Conservation (phyloP, 495 filamentous ascomycete species). For the Daldinia concentrica region DNA sequence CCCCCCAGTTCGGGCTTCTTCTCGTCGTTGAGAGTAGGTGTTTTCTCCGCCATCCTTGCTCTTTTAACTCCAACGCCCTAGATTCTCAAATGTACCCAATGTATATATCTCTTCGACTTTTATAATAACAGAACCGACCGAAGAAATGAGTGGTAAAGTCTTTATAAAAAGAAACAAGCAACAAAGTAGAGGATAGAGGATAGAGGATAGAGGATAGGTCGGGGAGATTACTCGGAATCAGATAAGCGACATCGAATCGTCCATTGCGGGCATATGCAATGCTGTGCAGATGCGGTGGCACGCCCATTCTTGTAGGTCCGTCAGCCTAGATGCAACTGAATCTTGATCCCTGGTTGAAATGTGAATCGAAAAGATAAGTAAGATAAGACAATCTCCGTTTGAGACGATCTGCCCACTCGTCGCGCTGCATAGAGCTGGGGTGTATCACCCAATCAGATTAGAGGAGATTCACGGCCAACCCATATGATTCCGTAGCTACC, state of each 20-base stretch:
- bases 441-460: conserved; percentile 19
- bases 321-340: conserved; percentile 9
- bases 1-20: conserved; percentile 39
- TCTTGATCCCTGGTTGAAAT: conserved; percentile 25
- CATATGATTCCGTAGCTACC: neutral
- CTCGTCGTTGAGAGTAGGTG: conserved; percentile 47
- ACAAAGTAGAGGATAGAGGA: too few relatives aligned
- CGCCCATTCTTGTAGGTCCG: conserved; percentile 26
- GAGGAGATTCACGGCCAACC: neutral
- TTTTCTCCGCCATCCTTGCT: conserved; percentile 38
- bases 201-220: neutral
- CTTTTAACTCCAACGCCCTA: neutral
- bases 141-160: neutral
- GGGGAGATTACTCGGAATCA: conserved; percentile 6
- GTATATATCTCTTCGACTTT: neutral
- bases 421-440: neutral
- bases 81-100: neutral
- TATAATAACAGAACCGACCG: too few relatives aligned
- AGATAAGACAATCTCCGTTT: conserved; percentile 32
- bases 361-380: conserved; percentile 23
- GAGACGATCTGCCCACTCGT: conserved; percentile 1
- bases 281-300: neutral
- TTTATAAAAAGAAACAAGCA: neutral
- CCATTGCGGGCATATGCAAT: conserved; percentile 26
- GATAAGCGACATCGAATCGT: conserved; percentile 15